These are phyloP conservation scores for Endotrypanum monterogeii DNA, from an alignment of 208 protist species.

Conservation along the genomic window DNA sequence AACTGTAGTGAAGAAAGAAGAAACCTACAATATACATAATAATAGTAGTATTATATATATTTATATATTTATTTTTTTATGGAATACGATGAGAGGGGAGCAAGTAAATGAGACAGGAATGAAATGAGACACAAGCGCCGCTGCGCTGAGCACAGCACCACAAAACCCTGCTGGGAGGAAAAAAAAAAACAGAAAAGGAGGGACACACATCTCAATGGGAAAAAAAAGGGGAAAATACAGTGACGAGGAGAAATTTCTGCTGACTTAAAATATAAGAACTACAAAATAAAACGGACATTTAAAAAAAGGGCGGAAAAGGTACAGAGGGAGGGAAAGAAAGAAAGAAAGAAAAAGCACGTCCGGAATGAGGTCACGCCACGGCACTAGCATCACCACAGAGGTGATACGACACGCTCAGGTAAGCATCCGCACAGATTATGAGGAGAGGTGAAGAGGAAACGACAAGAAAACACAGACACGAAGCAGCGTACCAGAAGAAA, in stretches of 20 bases:
- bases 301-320: not conserved
- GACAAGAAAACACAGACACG: not conserved
- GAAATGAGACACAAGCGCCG: not conserved
- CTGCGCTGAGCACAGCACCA: not conserved
- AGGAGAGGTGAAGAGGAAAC: slow-evolving; percentile 6
- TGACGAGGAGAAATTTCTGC: not conserved
- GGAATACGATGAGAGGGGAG: not conserved
- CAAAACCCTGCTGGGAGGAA: not conserved
- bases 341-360: not conserved
- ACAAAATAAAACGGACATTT: not conserved
- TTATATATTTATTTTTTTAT: no score
- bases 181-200: not conserved
- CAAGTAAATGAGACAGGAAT: no score
- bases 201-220: not conserved
- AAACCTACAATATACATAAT: no score
- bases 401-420: not conserved
- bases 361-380: not conserved
- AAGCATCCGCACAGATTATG: not conserved
- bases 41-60: no score
- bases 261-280: not conserved
- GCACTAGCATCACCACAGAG: not conserved
- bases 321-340: not conserved
- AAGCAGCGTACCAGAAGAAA: no score
- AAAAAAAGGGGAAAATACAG: not conserved
- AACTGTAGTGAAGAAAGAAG: not conserved